Conservation (phyloP, 2,329 filamentous ascomycete species). For the Coniochaeta sp. region DNA sequence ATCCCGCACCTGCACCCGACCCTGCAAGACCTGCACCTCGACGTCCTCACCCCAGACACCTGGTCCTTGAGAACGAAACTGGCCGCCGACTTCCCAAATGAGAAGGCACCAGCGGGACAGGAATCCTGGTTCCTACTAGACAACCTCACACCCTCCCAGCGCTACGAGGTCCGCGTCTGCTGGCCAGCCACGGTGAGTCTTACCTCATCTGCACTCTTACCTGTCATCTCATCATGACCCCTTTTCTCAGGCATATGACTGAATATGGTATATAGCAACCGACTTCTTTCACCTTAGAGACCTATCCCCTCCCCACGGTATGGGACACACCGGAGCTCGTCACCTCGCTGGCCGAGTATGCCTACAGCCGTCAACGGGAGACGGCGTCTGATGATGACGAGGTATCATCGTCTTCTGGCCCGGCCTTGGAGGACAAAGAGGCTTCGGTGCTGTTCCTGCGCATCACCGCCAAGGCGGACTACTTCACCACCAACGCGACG, state of each 20-base stretch:
- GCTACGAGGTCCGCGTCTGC: constrained; percentile 89
- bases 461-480: constrained; percentile 73
- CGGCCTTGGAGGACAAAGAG: constrained; percentile 12
- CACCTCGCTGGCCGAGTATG: constrained; percentile 57
- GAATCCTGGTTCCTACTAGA: constrained; percentile 76
- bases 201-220: constrained; percentile 25
- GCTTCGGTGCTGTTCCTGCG: constrained; percentile 63
- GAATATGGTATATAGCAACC: constrained; percentile 58
- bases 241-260: neutral
- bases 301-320: constrained; percentile 53
- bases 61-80: constrained; percentile 54
- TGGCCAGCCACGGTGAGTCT: constrained; percentile 77
- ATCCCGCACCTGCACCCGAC: constrained; percentile 48
- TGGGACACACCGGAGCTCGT: constrained; percentile 57
- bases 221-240: constrained; percentile 2
- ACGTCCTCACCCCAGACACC: constrained; percentile 52
- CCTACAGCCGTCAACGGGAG: constrained; percentile 37
- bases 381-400: constrained; percentile 8
- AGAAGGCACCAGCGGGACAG: constrained; percentile 43
- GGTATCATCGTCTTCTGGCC: constrained; percentile 3
- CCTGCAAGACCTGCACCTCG: constrained; percentile 55
- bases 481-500: constrained; percentile 65
- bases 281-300: constrained; percentile 66
- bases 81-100: constrained; percentile 58
- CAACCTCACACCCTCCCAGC: constrained; percentile 58